Conservation (phyloP, 2,329 filamentous ascomycete species). For the Aspergillus ruber region DNA sequence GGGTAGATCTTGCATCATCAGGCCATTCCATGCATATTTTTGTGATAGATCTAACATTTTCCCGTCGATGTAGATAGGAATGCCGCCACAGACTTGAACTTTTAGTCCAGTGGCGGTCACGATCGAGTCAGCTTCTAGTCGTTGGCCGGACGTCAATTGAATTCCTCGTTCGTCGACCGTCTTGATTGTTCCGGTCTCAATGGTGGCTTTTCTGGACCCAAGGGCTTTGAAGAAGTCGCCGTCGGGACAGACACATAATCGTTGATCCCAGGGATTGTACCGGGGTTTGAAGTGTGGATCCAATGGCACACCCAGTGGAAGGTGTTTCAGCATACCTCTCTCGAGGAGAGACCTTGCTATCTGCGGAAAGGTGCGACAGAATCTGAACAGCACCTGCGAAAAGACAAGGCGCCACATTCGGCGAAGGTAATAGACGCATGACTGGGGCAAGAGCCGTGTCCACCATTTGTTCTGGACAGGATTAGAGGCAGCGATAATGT, state of each 20-base stretch:
- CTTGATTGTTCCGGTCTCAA: constrained; percentile 49
- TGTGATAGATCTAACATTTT: constrained; percentile 12
- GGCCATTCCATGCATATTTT: constrained; percentile 29
- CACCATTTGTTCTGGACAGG: constrained; percentile 6
- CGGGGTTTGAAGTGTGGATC: constrained; percentile 57
- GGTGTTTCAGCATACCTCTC: constrained; percentile 35
- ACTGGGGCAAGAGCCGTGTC: background rate
- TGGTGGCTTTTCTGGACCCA: constrained; percentile 39
- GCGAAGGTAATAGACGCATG: constrained; percentile 2
- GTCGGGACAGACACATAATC: constrained; percentile 59
- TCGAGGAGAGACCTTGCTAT: constrained; percentile 41
- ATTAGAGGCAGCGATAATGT: constrained; percentile 49
- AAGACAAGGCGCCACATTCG: constrained; percentile 43
- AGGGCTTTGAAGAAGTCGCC: constrained; percentile 51
- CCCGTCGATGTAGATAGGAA: constrained; percentile 23
- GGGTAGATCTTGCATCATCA: constrained; percentile 33
- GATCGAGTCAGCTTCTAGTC: constrained; percentile 29
- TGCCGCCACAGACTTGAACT: constrained; percentile 24
- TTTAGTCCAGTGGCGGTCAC: constrained; percentile 36
- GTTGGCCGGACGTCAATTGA: constrained; percentile 33
- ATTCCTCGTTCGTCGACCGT: constrained; percentile 42
- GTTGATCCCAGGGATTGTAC: constrained; percentile 63
- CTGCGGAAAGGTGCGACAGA: constrained; percentile 47
- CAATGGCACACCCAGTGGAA: constrained; percentile 39
- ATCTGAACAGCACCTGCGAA: constrained; percentile 41